Percentiles rank a stretch among this genome's conserved stretches.
Conservation (phyloP, 305 asterid genomes). For the Solanum hybrid region DNA sequence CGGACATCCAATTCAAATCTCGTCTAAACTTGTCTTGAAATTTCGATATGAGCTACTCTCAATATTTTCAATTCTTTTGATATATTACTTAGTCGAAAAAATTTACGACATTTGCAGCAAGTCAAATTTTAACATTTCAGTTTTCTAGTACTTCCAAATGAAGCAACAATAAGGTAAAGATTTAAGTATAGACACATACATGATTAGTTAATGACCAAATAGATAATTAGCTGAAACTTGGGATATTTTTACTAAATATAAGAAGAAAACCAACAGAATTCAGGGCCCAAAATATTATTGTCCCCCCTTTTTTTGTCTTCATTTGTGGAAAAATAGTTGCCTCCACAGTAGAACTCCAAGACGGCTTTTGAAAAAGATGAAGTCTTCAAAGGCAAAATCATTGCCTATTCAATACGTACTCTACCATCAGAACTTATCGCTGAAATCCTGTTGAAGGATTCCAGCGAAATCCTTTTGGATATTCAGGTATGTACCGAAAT, state of each 20-base stretch:
- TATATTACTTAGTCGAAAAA: background rate
- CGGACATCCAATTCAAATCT: background rate
- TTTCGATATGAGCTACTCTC: background rate
- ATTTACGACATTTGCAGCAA: too few relatives aligned
- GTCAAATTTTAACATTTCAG: background rate
- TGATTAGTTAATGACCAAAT: background rate
- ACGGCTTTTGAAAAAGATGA: too few relatives aligned
- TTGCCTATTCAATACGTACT: background rate
- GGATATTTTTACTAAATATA: background rate
- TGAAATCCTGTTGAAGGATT: slow-evolving; percentile 25
- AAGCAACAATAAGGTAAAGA: background rate
- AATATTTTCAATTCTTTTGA: too few relatives aligned
- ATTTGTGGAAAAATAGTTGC: too few relatives aligned
- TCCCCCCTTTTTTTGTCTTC: background rate
- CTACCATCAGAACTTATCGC: slow-evolving; percentile 27
- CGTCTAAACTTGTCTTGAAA: background rate
- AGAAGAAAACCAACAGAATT: too few relatives aligned
- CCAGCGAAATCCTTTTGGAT: slow-evolving; percentile 11
- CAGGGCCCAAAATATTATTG: background rate
- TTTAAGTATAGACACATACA: background rate
- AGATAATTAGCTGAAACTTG: background rate
- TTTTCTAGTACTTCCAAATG: background rate
- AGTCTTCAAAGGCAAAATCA: too few relatives aligned
- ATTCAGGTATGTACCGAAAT: too few relatives aligned
- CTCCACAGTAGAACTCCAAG: too few relatives aligned